phyloP scores from a whole-genome alignment of 116 monocot genomes.

The Papilionanthe hybrid region DNA sequence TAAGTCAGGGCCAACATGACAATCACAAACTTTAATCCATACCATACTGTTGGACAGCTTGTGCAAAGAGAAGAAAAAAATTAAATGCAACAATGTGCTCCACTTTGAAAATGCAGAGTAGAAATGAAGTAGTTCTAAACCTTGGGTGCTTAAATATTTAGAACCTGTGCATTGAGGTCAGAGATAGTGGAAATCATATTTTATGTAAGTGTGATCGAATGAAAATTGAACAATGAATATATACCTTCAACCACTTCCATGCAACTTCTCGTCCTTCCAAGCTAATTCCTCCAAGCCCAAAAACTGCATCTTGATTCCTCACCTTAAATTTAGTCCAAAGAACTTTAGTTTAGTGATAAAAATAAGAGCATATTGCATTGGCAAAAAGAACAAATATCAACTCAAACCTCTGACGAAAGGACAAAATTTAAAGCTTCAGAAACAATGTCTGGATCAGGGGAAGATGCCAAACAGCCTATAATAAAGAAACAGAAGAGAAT shows the following conservation, averaged over 20 bases:
- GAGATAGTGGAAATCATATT: neutral
- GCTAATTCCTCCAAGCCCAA: constrained; percentile 60
- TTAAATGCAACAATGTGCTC: neutral
- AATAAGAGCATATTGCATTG: neutral
- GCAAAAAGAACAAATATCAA: neutral
- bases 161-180: neutral
- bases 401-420: constrained; percentile 65
- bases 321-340: constrained; percentile 41
- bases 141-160: neutral
- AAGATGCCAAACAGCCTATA: constrained; percentile 69
- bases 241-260: constrained; percentile 94
- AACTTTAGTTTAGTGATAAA: neutral
- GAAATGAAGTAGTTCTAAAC: neutral
- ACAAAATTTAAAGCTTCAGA: constrained; percentile 69
- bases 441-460: constrained; percentile 63
- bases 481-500: neutral
- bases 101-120: neutral
- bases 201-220: neutral
- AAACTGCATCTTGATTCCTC: constrained; percentile 74
- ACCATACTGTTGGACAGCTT: neutral
- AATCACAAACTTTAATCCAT: too few relatives aligned
- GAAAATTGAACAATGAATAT: neutral
- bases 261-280: constrained; percentile 68
- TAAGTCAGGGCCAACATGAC: too few relatives aligned
- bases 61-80: neutral